Conservation (phyloP, 768 basidiomycete species). For the Russula emetica region DNA sequence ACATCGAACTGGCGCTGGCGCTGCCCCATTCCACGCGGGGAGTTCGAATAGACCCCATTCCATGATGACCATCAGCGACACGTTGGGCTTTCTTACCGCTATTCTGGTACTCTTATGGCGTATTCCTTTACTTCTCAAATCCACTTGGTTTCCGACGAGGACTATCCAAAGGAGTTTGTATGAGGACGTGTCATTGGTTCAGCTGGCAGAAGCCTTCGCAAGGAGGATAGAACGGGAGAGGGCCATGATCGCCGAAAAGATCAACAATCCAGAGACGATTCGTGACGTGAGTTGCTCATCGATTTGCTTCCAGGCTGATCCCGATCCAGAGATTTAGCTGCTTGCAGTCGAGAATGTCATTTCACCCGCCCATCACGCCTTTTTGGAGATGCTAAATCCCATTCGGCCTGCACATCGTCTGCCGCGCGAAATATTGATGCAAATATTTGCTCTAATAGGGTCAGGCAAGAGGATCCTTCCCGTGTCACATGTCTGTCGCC, state of each 20-base stretch:
- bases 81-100: conserved; percentile 5
- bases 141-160: conserved; percentile 6
- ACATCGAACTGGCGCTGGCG: conserved; percentile 18
- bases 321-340: conserved; percentile 4
- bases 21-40: conserved; percentile 17
- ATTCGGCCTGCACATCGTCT: conserved; percentile 16
- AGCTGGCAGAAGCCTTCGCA: conserved; percentile 22
- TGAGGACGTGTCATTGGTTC: conserved; percentile 14
- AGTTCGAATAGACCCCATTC: conserved; percentile 1
- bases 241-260: not conserved
- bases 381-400: conserved; percentile 21
- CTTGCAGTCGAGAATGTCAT: conserved; percentile 14
- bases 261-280: conserved; percentile 15
- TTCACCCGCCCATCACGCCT: conserved; percentile 14
- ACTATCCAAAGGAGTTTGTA: not conserved
- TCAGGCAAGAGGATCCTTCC: conserved; percentile 18
- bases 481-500: conserved; percentile 21
- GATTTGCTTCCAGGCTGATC: not conserved
- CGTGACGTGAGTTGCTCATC: conserved; percentile 14
- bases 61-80: not conserved
- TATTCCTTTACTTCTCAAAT: not conserved
- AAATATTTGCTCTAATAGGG: conserved; percentile 18
- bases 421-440: conserved; percentile 20
- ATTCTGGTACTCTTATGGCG: conserved; percentile 6
- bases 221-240: conserved; percentile 14